phyloP scores from a whole-genome alignment of 2,329 filamentous ascomycete genomes.

The Epichloe scottii region DNA sequence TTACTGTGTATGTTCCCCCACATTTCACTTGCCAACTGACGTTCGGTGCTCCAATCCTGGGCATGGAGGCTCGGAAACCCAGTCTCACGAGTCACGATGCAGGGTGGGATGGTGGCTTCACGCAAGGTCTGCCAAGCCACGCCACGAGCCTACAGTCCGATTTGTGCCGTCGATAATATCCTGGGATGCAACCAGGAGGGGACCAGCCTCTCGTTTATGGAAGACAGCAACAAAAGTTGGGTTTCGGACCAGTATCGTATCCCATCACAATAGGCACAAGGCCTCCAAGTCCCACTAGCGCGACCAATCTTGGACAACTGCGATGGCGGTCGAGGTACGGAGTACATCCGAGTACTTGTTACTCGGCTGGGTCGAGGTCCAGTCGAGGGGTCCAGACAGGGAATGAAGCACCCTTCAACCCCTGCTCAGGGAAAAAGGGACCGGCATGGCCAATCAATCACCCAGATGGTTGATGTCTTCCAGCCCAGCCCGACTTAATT shows the following conservation, averaged over 20 bases:
- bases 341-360: not conserved
- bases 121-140: constrained; percentile 2
- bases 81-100: constrained; percentile 3
- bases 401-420: not conserved
- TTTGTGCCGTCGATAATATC: constrained; percentile 9
- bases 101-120: constrained; percentile 5
- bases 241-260: not conserved
- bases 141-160: not conserved
- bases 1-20: constrained; percentile 1
- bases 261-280: not conserved
- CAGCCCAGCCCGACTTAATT: not conserved
- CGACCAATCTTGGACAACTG: not conserved
- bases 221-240: not conserved
- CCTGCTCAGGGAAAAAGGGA: not conserved
- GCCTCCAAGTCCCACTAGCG: not conserved
- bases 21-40: not conserved
- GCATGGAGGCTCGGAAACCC: constrained; percentile 1
- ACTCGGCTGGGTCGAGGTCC: not conserved
- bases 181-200: constrained; percentile 8
- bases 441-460: too few relatives aligned
- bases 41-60: constrained; percentile 1
- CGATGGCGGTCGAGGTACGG: not conserved
- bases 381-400: not conserved
- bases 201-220: not conserved
- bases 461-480: not conserved